These are phyloP conservation scores for Fraxinus sp. DNA, from an alignment of 305 asterid species.

Conservation along the genomic window DNA sequence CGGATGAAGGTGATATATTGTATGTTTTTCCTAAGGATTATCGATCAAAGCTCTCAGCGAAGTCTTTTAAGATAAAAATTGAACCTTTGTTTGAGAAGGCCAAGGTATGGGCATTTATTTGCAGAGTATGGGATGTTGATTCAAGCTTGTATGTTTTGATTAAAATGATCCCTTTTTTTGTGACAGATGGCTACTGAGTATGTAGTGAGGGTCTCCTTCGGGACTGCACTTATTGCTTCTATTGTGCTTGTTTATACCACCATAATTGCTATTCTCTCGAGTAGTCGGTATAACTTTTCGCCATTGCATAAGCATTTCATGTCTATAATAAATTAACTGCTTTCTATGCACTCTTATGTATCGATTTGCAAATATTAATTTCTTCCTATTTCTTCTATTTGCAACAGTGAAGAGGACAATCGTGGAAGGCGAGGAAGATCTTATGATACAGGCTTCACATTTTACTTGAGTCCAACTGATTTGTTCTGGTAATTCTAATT, in stretches of 20 bases:
- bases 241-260: constrained; percentile 83
- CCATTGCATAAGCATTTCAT: constrained; percentile 18
- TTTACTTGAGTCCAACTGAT: constrained; percentile 59
- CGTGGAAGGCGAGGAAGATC: constrained; percentile 77
- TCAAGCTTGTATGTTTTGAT: constrained; percentile 17
- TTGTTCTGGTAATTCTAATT: constrained; percentile 61
- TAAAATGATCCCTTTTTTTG: constrained; percentile 21
- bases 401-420: constrained; percentile 69
- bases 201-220: constrained; percentile 83
- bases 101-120: constrained; percentile 49
- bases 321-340: constrained; percentile 6
- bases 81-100: constrained; percentile 86
- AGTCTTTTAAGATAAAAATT: constrained; percentile 68
- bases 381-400: constrained; percentile 19
- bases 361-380: not conserved
- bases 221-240: constrained; percentile 91
- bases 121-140: not conserved
- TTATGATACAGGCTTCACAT: constrained; percentile 49
- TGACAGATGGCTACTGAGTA: constrained; percentile 84
- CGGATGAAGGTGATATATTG: constrained; percentile 94
- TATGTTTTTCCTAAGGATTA: constrained; percentile 85
- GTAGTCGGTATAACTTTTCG: constrained; percentile 63
- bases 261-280: constrained; percentile 70
- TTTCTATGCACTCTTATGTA: constrained; percentile 13
- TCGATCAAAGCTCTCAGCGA: constrained; percentile 74